Evolutionary conservation across 1,284 basidiomycete genomes (phyloP), one percentile per base, ranked within the genome.

Genomic region (Cutaneotrichosporon dermatis): DNA sequence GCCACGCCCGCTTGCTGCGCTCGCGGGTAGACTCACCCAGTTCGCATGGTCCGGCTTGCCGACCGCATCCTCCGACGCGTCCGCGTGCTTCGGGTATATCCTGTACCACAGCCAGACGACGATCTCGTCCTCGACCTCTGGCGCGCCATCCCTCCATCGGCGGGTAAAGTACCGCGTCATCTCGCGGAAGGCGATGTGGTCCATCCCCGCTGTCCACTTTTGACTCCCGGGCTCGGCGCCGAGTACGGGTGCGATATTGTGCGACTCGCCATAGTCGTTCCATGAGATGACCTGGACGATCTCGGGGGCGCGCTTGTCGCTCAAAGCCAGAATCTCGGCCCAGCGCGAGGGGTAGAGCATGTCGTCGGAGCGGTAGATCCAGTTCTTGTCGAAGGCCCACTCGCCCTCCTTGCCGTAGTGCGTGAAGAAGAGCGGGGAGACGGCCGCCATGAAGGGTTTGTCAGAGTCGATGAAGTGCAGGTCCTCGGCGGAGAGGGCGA

Each of bases 381-480:
- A 77, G 66, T 77, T 77, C 75, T 79, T 79, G 68, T 78, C 72
- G 66, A 71, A 79, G 0, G 71, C 75, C 71, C 70, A 79, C 33
- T 69, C 56, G 7, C 76, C 76, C 13, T 62, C 62, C 13, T 66
- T 72, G 10, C 78, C 78, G 59, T 79, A 79, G 61, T 79, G 77
- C 5, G 85, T 85, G 67, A 83, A 85, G 75, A 86, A 86, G 78
- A 83, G 82, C 4, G 84, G 84, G 0, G 83, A 84, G 10, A 85
- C 79, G 4, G 82, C 81, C 0, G 84, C 84, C 85, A 86, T 86
- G 69, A 83, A 85, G 13, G 82, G 80, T 51, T 81, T 80, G 1
- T 75, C 70, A 42, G 63, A 60, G 3, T 64, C 15, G 33, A 76
- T 50, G 59, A 75, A 78, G 7, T 66, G 60, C 49, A 60, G 43